Percentiles rank a stretch among this genome's conserved stretches.
phyloP scores from a whole-genome alignment of 83 land plant genomes.

The Thuja plicata region DNA sequence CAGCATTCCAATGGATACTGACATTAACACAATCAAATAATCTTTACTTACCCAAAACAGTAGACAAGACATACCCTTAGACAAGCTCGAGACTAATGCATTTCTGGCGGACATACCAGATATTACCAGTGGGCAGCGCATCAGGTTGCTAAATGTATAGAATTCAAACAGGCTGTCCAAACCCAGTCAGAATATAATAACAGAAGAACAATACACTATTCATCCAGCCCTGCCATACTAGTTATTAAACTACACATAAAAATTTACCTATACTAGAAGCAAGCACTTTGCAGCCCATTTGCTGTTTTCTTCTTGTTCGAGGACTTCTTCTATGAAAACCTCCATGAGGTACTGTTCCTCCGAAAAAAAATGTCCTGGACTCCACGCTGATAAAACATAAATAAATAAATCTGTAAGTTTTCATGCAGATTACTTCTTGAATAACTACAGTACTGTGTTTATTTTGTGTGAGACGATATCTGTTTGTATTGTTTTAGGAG shows the following conservation, averaged over 20 bases:
- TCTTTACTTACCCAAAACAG: neutral
- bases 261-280: slow-evolving; percentile 4
- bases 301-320: neutral
- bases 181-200: neutral
- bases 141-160: neutral
- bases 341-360: neutral
- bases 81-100: neutral
- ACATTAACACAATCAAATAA: neutral
- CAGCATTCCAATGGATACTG: neutral
- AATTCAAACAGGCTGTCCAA: neutral
- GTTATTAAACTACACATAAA: neutral
- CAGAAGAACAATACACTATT: neutral
- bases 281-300: neutral
- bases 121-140: neutral
- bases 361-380: neutral
- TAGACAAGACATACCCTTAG: neutral
- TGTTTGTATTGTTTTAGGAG: neutral
- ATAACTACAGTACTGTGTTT: too few species aligned
- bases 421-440: neutral
- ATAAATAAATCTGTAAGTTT: neutral
- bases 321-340: neutral
- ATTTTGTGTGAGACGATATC: too few species aligned
- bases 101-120: neutral
- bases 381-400: neutral
- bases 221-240: neutral